Conservation (phyloP, 441 rosid genomes). For the Gossypium davidsonii region DNA sequence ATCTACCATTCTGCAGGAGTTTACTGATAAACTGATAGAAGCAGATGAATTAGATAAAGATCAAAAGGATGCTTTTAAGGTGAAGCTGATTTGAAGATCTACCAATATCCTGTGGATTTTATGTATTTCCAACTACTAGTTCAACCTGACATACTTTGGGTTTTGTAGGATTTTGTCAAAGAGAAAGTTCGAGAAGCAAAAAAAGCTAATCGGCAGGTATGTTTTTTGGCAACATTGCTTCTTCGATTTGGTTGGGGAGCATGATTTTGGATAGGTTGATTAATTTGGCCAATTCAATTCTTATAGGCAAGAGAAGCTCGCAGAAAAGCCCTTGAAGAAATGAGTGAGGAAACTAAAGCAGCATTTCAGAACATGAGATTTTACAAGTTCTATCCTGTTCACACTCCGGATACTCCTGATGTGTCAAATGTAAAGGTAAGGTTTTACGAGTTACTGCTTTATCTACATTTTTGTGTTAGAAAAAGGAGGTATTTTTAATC, state of each 20-base stretch:
- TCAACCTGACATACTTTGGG: constrained; percentile 3
- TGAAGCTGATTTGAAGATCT: constrained; percentile 19
- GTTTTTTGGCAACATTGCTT: not conserved
- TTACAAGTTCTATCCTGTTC: constrained; percentile 81
- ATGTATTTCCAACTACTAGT: not conserved
- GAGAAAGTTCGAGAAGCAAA: constrained; percentile 82
- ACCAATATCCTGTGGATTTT: not conserved
- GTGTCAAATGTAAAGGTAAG: constrained; percentile 57
- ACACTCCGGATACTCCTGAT: constrained; percentile 66
- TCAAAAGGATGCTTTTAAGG: constrained; percentile 80
- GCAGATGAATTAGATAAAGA: constrained; percentile 64
- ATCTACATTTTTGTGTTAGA: not conserved
- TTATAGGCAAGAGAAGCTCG: constrained; percentile 69
- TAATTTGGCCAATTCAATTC: constrained; percentile 10
- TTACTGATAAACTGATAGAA: constrained; percentile 50
- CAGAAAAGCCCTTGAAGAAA: constrained; percentile 48
- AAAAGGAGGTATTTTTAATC: not conserved
- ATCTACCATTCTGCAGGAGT: constrained; percentile 44
- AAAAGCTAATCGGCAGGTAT: constrained; percentile 80
- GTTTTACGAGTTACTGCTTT: not conserved
- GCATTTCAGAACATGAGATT: constrained; percentile 62
- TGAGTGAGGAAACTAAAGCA: constrained; percentile 59
- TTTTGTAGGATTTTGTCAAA: constrained; percentile 61
- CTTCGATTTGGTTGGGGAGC: constrained; percentile 1
- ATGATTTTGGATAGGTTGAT: not conserved